Evolutionary conservation across 2,329 filamentous ascomycete genomes (phyloP).

Genomic region (Aspergillus viridinutans): DNA sequence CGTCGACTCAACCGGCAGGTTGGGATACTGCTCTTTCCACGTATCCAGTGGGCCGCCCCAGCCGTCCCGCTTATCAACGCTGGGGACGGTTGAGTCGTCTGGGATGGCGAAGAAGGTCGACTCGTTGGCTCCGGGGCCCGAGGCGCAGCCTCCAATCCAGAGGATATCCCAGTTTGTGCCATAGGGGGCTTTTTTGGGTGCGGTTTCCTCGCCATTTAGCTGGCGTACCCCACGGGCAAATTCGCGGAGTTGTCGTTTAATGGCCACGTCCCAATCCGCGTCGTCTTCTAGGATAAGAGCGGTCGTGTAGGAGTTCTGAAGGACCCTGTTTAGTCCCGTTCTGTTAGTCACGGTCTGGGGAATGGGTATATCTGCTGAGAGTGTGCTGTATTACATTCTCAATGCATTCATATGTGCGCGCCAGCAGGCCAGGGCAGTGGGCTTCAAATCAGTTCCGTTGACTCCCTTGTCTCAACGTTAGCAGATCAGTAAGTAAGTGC

Average conservation of each 20-base stretch:
- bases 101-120: conserved; percentile 26
- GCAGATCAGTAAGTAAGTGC: neutral
- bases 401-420: conserved; percentile 39
- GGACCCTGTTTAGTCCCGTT: conserved; percentile 27
- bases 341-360: neutral
- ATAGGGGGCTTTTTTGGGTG: conserved; percentile 39
- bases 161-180: conserved; percentile 52
- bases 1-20: conserved; percentile 1
- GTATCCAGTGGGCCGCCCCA: conserved; percentile 16
- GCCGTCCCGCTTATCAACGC: conserved; percentile 12
- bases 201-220: conserved; percentile 26
- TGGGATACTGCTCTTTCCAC: conserved; percentile 15
- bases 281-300: conserved; percentile 56
- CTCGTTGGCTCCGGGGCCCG: conserved; percentile 30
- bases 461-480: conserved; percentile 10
- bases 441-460: conserved; percentile 11
- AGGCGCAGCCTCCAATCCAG: conserved; percentile 48
- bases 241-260: conserved; percentile 47
- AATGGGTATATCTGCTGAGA: neutral
- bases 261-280: conserved; percentile 53
- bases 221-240: conserved; percentile 30
- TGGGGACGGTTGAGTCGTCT: conserved; percentile 27
- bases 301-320: conserved; percentile 43
- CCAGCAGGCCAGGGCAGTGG: conserved; percentile 40
- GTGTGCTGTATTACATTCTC: conserved; percentile 15